These are phyloP conservation scores for Candida frijolesensis DNA, from an alignment of 1,139 yeast species.

Conservation along the genomic window DNA sequence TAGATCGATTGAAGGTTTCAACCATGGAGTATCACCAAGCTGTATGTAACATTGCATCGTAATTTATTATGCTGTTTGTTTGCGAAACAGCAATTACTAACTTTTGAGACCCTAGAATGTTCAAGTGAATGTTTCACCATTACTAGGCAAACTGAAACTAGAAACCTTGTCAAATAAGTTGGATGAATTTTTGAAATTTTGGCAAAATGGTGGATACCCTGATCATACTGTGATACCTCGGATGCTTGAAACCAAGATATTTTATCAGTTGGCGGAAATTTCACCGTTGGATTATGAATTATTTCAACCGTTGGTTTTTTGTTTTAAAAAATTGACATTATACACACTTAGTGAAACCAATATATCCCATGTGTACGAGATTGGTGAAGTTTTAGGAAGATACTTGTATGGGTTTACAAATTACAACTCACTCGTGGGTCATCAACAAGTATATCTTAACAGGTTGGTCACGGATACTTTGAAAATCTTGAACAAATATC, in stretches of 20 bases:
- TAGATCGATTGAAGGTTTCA: constrained; percentile 9
- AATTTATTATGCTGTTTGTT: not conserved
- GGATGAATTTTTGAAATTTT: constrained; percentile 6
- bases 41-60: constrained; percentile 7
- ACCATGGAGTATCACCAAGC: constrained; percentile 9
- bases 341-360: constrained; percentile 10
- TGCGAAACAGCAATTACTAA: not conserved
- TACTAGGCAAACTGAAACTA: constrained; percentile 6
- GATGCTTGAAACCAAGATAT: constrained; percentile 13
- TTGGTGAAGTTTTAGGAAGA: constrained; percentile 14
- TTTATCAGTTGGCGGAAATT: constrained; percentile 13
- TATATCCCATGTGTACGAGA: not conserved
- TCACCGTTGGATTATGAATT: constrained; percentile 10
- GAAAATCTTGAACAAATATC: constrained; percentile 11
- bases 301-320: constrained; percentile 17
- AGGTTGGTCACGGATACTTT: constrained; percentile 8
- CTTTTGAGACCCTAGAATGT: not conserved
- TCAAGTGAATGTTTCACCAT: not conserved
- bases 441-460: constrained; percentile 7
- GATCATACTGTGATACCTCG: constrained; percentile 1
- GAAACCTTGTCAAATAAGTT: constrained; percentile 9
- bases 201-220: constrained; percentile 6
- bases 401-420: constrained; percentile 11
- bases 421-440: constrained; percentile 2
- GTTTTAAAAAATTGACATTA: constrained; percentile 16